These are phyloP conservation scores for Cetradonia linearis DNA, from an alignment of 495 filamentous ascomycete species.

Conservation along the genomic window DNA sequence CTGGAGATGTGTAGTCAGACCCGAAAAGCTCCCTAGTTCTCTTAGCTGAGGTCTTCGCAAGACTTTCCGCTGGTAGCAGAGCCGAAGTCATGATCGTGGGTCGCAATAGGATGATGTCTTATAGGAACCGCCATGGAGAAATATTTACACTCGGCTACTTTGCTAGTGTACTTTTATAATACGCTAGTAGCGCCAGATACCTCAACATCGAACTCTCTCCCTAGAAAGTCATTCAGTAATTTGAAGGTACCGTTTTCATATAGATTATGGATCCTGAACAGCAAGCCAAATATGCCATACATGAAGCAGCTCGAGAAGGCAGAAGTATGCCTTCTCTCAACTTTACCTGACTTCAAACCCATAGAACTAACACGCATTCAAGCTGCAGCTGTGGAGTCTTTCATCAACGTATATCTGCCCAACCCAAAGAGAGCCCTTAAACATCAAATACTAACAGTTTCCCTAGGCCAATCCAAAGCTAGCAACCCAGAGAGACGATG, in stretches of 20 bases:
- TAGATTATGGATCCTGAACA: conserved; percentile 34
- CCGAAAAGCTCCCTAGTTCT: conserved; percentile 58
- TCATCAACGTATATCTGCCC: conserved; percentile 50
- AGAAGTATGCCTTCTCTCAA: conserved; percentile 52
- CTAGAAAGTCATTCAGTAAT: neutral
- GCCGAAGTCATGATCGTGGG: conserved; percentile 6
- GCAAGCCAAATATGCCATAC: conserved; percentile 65
- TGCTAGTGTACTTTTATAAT: no score
- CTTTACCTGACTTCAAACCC: conserved; percentile 17
- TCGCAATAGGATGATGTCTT: no score
- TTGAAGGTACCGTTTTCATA: neutral
- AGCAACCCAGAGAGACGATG: conserved; percentile 64
- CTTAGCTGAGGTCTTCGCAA: conserved; percentile 41
- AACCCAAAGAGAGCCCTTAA: conserved; percentile 5
- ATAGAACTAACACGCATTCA: conserved; percentile 20
- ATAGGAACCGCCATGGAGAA: no score
- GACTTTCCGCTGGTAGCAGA: neutral
- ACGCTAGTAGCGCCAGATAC: neutral
- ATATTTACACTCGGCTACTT: no score
- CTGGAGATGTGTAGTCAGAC: conserved; percentile 45
- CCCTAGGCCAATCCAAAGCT: conserved; percentile 74
- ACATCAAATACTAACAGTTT: neutral
- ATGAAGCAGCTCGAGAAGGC: conserved; percentile 82
- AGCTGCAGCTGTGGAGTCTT: conserved; percentile 53
- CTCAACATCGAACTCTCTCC: neutral